Evolutionary conservation across 768 basidiomycete genomes (phyloP).

Genomic region (Agaricus sinodeliciosus): DNA sequence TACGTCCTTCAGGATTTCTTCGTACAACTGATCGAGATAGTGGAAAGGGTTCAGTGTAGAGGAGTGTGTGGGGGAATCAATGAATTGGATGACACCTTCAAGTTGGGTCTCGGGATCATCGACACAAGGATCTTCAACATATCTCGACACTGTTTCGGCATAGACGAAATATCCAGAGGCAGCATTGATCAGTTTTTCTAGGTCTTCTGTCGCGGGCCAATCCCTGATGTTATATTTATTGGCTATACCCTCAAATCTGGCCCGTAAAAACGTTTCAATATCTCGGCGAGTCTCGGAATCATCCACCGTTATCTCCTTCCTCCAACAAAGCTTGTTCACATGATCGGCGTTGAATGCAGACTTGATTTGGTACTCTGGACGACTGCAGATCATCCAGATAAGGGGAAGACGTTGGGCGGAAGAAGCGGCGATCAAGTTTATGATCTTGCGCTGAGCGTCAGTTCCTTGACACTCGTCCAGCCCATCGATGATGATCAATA

Average conservation of each 20-base stretch:
- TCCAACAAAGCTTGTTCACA: background rate
- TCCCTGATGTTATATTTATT: too few relatives aligned
- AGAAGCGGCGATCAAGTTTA: slow-evolving; percentile 3
- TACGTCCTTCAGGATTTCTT: background rate
- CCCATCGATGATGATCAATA: slow-evolving; percentile 10
- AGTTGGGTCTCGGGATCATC: background rate
- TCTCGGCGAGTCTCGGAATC: slow-evolving; percentile 6
- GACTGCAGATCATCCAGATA: slow-evolving; percentile 13
- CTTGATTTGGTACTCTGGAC: slow-evolving; percentile 11
- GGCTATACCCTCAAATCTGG: background rate
- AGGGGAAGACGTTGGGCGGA: slow-evolving; percentile 1
- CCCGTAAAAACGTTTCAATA: background rate
- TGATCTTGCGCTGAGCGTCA: slow-evolving; percentile 7
- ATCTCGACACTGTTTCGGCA: slow-evolving; percentile 11
- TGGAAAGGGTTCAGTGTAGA: background rate
- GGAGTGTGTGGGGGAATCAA: background rate
- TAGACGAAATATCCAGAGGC: slow-evolving; percentile 14
- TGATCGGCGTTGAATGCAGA: background rate
- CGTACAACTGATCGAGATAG: slow-evolving; percentile 1
- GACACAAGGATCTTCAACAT: slow-evolving; percentile 10
- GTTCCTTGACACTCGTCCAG: slow-evolving; percentile 13
- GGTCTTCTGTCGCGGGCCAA: slow-evolving; percentile 11
- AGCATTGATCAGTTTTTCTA: slow-evolving; percentile 6
- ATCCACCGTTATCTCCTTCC: slow-evolving; percentile 1
- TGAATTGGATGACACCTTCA: background rate